phyloP scores from a whole-genome alignment of 768 basidiomycete species.

The Leccinum imitatum region DNA sequence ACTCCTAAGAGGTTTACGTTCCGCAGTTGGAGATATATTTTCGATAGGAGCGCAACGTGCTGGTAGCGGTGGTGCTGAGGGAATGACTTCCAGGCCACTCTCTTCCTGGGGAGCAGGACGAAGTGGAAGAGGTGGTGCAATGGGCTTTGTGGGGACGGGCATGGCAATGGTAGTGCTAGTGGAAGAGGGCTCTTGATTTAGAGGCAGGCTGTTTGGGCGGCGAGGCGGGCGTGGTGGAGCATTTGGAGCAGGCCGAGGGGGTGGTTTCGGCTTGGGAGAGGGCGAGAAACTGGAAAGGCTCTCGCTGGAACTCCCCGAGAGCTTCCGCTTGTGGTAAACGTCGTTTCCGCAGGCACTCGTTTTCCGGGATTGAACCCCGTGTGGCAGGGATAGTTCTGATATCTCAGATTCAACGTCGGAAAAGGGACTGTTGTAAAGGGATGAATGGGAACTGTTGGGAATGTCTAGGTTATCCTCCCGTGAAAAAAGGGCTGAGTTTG shows the following conservation, averaged over 20 bases:
- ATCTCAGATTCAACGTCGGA: slow-evolving; percentile 31
- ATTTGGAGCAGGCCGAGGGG: slow-evolving; percentile 20
- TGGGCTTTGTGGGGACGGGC: slow-evolving; percentile 19
- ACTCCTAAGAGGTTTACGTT: slow-evolving; percentile 30
- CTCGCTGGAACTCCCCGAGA: slow-evolving; percentile 27
- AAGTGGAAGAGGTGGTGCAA: slow-evolving; percentile 44
- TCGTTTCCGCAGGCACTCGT: not conserved
- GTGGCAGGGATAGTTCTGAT: slow-evolving; percentile 23
- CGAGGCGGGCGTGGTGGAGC: slow-evolving; percentile 25
- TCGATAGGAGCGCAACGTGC: slow-evolving; percentile 32
- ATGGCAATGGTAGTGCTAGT: not conserved
- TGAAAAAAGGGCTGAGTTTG: slow-evolving; percentile 19
- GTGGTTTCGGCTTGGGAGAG: slow-evolving; percentile 21
- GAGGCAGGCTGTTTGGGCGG: slow-evolving; percentile 8
- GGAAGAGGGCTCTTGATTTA: not conserved
- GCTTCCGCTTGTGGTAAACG: slow-evolving; percentile 7
- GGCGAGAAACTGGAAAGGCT: slow-evolving; percentile 11
- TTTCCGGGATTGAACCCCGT: slow-evolving; percentile 8
- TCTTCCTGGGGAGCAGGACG: slow-evolving; percentile 21
- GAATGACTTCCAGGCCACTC: not conserved
- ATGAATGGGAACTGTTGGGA: slow-evolving; percentile 20
- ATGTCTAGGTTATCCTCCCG: slow-evolving; percentile 24
- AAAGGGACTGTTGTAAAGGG: slow-evolving; percentile 27
- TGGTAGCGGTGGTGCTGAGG: slow-evolving; percentile 35
- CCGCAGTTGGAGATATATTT: slow-evolving; percentile 19